phyloP scores from a whole-genome alignment of 495 filamentous ascomycete genomes.

The Penicillium salamii region DNA sequence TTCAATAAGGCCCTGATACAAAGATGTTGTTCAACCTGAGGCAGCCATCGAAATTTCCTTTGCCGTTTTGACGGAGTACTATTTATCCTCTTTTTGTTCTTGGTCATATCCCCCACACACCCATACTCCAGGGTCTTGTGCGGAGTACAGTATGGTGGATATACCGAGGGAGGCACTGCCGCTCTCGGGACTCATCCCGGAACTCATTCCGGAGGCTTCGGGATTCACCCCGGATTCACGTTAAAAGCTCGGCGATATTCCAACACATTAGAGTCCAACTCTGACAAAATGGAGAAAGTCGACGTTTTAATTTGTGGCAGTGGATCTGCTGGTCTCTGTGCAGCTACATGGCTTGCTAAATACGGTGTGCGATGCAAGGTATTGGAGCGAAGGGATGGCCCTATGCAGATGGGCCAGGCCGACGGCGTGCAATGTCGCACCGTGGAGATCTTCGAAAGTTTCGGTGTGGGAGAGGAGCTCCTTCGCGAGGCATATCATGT shows the following conservation, averaged over 20 bases:
- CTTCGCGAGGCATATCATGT: slow-evolving; percentile 72
- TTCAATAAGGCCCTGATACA: too few relatives aligned
- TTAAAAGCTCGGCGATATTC: slow-evolving; percentile 12
- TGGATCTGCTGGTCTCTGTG: slow-evolving; percentile 68
- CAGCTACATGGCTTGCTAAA: slow-evolving; percentile 63
- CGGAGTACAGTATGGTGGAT: too few relatives aligned
- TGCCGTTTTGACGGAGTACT: too few relatives aligned
- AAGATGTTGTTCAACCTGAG: too few relatives aligned
- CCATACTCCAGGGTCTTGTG: too few relatives aligned
- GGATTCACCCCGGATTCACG: slow-evolving; percentile 1
- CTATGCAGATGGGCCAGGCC: slow-evolving; percentile 68
- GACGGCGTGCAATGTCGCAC: slow-evolving; percentile 80
- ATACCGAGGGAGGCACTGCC: slow-evolving; percentile 11
- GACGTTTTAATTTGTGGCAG: slow-evolving; percentile 63
- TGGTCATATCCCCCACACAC: too few relatives aligned
- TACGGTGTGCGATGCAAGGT: slow-evolving; percentile 60
- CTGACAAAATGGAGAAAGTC: slow-evolving; percentile 27
- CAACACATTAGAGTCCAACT: not conserved
- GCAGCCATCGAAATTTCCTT: too few relatives aligned
- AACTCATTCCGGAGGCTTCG: slow-evolving; percentile 12
- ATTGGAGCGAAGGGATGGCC: slow-evolving; percentile 59
- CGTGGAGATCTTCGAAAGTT: slow-evolving; percentile 77
- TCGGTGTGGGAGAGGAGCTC: slow-evolving; percentile 67
- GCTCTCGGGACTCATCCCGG: slow-evolving; percentile 20
- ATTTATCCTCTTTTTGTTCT: too few relatives aligned